These are phyloP conservation scores for Lachancea kluyveri DNA, from an alignment of 805 yeast genomes.

Conservation along the genomic window DNA sequence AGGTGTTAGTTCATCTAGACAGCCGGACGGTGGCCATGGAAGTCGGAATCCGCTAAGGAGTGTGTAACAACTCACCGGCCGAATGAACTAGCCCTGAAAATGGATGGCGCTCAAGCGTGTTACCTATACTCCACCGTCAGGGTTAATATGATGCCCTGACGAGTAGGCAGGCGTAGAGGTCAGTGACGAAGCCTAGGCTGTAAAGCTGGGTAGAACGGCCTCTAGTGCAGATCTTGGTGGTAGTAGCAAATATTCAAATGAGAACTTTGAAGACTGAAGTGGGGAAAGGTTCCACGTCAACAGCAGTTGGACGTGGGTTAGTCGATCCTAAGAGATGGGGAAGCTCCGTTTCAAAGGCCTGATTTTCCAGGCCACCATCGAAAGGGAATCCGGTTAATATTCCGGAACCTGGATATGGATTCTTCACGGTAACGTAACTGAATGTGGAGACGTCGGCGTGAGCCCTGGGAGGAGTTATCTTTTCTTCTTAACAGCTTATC, in stretches of 20 bases:
- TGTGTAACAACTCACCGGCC: conserved; percentile 48
- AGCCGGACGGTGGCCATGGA: conserved; percentile 51
- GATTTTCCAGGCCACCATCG: conserved; percentile 34
- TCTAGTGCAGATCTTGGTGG: conserved; percentile 40
- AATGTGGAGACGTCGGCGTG: conserved; percentile 38
- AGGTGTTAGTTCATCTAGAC: conserved; percentile 40
- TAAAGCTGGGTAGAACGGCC: conserved; percentile 37
- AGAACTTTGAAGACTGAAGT: conserved; percentile 39
- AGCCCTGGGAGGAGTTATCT: conserved; percentile 40
- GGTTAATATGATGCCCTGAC: conserved; percentile 33
- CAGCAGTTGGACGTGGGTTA: conserved; percentile 39
- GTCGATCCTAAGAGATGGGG: conserved; percentile 39
- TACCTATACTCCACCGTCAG: conserved; percentile 38
- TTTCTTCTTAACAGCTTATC: conserved; percentile 37
- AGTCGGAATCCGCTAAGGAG: conserved; percentile 52
- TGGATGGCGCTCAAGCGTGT: conserved; percentile 38
- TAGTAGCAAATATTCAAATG: conserved; percentile 38
- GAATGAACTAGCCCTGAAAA: conserved; percentile 41
- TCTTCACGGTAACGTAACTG: conserved; percentile 38
- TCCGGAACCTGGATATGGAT: conserved; percentile 40
- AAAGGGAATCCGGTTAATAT: conserved; percentile 40
- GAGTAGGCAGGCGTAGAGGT: conserved; percentile 40
- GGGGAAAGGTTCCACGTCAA: conserved; percentile 39
- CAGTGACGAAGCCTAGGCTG: conserved; percentile 37
- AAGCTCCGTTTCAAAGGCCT: conserved; percentile 34